Conservation (phyloP, 2,329 filamentous ascomycete genomes). For the Diaporthe nobilis region DNA sequence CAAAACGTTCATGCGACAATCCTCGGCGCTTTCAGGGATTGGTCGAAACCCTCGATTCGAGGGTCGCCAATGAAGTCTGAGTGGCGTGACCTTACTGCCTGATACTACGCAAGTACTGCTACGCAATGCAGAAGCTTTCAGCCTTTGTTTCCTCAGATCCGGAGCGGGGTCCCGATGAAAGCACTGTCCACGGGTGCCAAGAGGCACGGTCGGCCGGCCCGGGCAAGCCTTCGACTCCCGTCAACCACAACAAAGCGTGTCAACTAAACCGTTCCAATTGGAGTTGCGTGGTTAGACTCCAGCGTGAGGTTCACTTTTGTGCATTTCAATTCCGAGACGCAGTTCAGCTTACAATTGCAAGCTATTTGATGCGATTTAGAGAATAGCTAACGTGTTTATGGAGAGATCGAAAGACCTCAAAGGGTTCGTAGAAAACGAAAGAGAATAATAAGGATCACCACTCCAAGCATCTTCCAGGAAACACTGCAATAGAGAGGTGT, state of each 20-base stretch:
- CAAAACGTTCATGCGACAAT: background rate
- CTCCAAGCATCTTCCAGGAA: no score
- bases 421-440: background rate
- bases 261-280: background rate
- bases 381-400: background rate
- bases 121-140: background rate
- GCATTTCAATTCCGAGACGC: background rate
- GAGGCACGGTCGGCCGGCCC: background rate
- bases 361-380: background rate
- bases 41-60: background rate
- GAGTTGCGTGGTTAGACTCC: no score
- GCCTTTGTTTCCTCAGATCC: background rate
- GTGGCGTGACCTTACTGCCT: background rate
- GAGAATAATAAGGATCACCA: background rate
- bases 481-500: no score
- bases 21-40: no score
- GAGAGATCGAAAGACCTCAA: background rate
- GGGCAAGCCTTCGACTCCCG: background rate
- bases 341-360: background rate
- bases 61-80: background rate
- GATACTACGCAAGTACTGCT: background rate
- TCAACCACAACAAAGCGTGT: background rate
- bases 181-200: background rate
- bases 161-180: no score
- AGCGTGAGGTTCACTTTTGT: background rate